Evolutionary conservation across 208 protist genomes (phyloP).

Genomic region (Wallacemonas sp.): DNA sequence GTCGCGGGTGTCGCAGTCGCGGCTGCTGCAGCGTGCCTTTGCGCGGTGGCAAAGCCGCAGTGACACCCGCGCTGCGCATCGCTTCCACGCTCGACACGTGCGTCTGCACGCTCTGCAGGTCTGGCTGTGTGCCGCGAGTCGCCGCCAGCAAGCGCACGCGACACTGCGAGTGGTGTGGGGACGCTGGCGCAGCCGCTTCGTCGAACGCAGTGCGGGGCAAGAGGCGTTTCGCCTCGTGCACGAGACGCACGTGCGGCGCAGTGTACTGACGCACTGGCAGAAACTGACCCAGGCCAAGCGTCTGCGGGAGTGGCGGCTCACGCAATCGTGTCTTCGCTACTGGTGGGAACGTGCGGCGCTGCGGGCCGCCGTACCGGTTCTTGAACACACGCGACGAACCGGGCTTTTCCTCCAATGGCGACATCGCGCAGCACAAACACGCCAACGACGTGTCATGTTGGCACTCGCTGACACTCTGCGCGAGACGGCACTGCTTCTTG

Average conservation of each 20-base stretch:
- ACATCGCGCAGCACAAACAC: background rate
- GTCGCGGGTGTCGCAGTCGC: conserved; percentile 9
- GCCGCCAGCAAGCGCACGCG: conserved; percentile 7
- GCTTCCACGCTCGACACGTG: background rate
- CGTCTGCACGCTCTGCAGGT: background rate
- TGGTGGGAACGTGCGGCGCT: conserved; percentile 17
- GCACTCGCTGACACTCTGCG: conserved; percentile 68
- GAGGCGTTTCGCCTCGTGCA: conserved; percentile 8
- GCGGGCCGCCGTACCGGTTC: background rate
- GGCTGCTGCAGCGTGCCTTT: conserved; percentile 24
- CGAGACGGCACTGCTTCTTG: conserved; percentile 64
- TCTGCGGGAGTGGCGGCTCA: conserved; percentile 12
- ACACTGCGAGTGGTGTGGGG: conserved; percentile 10
- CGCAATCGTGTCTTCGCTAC: conserved; percentile 9
- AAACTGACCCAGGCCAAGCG: background rate
- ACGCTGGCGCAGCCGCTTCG: conserved; percentile 26
- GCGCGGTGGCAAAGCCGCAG: conserved; percentile 19
- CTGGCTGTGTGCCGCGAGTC: conserved; percentile 3
- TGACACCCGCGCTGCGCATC: background rate
- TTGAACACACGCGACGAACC: background rate
- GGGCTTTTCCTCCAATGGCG: conserved; percentile 13
- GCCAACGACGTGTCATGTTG: conserved; percentile 15
- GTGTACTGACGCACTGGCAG: background rate
- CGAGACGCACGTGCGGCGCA: conserved; percentile 13
- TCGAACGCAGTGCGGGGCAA: background rate